Evolutionary conservation across 1,284 basidiomycete species (phyloP).

Genomic region (Puccinia triticina): DNA sequence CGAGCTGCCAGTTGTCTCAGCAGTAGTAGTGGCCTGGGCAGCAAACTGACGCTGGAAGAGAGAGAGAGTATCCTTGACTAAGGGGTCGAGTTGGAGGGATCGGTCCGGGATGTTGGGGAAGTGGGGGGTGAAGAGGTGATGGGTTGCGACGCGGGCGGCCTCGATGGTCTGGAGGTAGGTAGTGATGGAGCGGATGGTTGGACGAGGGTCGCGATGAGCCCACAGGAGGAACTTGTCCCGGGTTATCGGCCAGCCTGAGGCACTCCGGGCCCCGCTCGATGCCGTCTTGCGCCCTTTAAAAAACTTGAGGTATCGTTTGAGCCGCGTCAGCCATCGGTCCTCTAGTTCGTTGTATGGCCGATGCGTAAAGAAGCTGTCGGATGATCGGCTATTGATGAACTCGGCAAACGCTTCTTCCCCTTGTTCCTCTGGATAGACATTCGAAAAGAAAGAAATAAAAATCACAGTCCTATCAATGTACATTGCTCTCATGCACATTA

Average conservation of each 20-base stretch:
- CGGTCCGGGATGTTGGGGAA: background rate
- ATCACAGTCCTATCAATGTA: no score
- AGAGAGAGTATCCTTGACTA: background rate
- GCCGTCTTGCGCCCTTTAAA: background rate
- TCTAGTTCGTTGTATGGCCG: background rate
- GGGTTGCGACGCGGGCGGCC: constrained; percentile 11
- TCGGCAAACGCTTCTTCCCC: background rate
- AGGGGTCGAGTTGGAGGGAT: background rate
- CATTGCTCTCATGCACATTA: background rate
- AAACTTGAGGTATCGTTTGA: constrained; percentile 14
- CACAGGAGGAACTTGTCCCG: constrained; percentile 14
- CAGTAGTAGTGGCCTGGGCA: background rate
- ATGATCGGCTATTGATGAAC: background rate
- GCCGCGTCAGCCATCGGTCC: constrained; percentile 10
- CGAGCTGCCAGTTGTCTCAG: background rate
- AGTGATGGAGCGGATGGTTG: constrained; percentile 10
- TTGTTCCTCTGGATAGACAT: background rate
- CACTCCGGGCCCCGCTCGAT: background rate
- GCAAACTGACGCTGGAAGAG: background rate
- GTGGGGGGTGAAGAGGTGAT: background rate
- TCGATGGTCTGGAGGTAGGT: constrained; percentile 27
- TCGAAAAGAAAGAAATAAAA: background rate
- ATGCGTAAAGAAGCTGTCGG: no score
- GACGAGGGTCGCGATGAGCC: background rate
- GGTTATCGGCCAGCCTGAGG: constrained; percentile 30